These are phyloP conservation scores for Plectosphaerella cucumerina DNA, from an alignment of 2,329 filamentous ascomycete species.

Conservation along the genomic window DNA sequence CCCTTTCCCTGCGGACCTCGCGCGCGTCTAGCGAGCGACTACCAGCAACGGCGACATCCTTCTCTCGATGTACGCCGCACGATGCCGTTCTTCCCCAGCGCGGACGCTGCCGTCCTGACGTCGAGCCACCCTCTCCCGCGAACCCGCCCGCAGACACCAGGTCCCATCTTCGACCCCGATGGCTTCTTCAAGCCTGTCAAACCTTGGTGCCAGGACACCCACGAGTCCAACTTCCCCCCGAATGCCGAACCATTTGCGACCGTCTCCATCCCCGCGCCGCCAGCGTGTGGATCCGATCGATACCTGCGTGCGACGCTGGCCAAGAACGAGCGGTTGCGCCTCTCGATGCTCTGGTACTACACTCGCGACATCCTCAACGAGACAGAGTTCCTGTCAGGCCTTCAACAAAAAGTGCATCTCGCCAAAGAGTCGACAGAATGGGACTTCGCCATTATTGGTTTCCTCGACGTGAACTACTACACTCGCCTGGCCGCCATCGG, in stretches of 20 bases:
- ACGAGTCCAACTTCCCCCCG: conserved; percentile 1
- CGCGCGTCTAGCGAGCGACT: too few relatives aligned
- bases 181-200: neutral
- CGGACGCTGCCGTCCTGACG: conserved; percentile 19
- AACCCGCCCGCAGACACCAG: neutral
- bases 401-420: conserved; percentile 37
- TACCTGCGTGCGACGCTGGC: conserved; percentile 20
- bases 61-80: neutral
- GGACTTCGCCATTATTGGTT: conserved; percentile 40
- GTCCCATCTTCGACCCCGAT: conserved; percentile 2
- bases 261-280: neutral
- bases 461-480: conserved; percentile 37
- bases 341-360: conserved; percentile 39
- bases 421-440: conserved; percentile 36
- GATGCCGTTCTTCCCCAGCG: conserved; percentile 19
- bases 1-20: too few relatives aligned
- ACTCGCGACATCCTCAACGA: conserved; percentile 33
- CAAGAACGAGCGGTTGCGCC: conserved; percentile 22
- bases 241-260: conserved; percentile 1
- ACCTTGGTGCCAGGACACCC: neutral
- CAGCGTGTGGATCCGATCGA: conserved; percentile 1
- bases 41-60: neutral
- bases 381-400: conserved; percentile 30
- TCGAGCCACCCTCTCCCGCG: conserved; percentile 7
- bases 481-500: conserved; percentile 36